A percentile compares a stretch with the other conserved stretches of the same genome.
Evolutionary conservation across 805 yeast genomes (phyloP).

Genomic region (Maudiozyma saulgeensis): DNA sequence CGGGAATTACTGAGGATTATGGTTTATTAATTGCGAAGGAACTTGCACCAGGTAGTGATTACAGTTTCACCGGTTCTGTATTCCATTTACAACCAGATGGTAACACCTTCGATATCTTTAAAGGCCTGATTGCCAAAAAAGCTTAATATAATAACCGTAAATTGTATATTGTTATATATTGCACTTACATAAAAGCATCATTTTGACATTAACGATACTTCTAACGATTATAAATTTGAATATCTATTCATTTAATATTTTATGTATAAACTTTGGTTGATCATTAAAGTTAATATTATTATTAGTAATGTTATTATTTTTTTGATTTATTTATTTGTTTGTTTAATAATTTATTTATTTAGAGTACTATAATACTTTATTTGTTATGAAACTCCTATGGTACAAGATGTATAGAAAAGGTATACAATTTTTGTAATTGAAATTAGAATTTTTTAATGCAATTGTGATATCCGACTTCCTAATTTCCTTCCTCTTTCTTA

Average conservation of each 20-base stretch:
- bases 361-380: background rate
- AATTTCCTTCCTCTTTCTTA: conserved; percentile 5
- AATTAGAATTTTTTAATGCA: conserved; percentile 1
- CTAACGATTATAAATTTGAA: too few species aligned
- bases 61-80: conserved; percentile 41
- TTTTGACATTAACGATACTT: too few species aligned
- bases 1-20: conserved; percentile 76
- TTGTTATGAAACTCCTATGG: conserved; percentile 1
- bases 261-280: background rate
- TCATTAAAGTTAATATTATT: background rate
- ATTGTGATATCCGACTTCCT: background rate
- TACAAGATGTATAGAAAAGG: conserved; percentile 4
- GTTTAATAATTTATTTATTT: background rate
- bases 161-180: background rate
- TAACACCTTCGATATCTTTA: conserved; percentile 90
- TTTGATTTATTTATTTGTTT: background rate
- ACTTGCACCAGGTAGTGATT: conserved; percentile 33
- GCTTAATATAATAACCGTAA: conserved; percentile 6
- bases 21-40: conserved; percentile 79
- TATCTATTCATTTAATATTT: too few species aligned
- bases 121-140: conserved; percentile 69
- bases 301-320: background rate
- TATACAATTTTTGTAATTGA: background rate
- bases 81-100: conserved; percentile 92
- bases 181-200: background rate